These are phyloP conservation scores for Colletotrichum melonis DNA, from an alignment of 2,329 filamentous ascomycete genomes.

Conservation along the genomic window DNA sequence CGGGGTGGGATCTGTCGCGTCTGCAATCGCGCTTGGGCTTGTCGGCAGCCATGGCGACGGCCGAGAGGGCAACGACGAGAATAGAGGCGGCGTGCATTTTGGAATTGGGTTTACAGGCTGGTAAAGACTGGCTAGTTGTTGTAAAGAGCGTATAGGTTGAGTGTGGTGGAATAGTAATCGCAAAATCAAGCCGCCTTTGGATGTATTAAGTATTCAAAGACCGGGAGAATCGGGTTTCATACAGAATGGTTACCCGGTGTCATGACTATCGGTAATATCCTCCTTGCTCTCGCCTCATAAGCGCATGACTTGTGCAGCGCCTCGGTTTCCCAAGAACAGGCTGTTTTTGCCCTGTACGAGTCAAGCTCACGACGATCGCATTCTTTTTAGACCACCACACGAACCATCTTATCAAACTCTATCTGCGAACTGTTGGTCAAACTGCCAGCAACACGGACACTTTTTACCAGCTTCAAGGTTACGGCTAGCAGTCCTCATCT, in stretches of 20 bases:
- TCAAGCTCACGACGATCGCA: not conserved
- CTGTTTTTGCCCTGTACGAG: not conserved
- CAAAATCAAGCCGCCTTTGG: not conserved
- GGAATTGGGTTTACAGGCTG: too few species aligned
- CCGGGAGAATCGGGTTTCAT: not conserved
- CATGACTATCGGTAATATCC: not conserved
- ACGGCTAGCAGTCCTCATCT: not conserved
- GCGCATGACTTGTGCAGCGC: not conserved
- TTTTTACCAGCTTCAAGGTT: not conserved
- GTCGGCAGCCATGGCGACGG: not conserved
- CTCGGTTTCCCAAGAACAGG: too few species aligned
- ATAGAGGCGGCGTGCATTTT: not conserved
- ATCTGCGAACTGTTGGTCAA: not conserved
- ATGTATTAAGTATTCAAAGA: not conserved
- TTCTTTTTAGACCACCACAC: not conserved
- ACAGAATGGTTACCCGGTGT: not conserved
- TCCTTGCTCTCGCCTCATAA: not conserved
- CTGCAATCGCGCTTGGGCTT: constrained; percentile 3
- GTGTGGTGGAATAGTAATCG: not conserved
- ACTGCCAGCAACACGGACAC: not conserved
- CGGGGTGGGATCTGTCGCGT: not conserved
- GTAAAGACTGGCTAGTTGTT: not conserved
- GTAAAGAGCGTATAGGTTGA: not conserved
- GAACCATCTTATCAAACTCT: not conserved
- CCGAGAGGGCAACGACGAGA: not conserved